Percentiles rank a stretch among this genome's conserved stretches.
Evolutionary conservation across 2,329 filamentous ascomycete genomes (phyloP).

Genomic region (Graphilbum sp.): DNA sequence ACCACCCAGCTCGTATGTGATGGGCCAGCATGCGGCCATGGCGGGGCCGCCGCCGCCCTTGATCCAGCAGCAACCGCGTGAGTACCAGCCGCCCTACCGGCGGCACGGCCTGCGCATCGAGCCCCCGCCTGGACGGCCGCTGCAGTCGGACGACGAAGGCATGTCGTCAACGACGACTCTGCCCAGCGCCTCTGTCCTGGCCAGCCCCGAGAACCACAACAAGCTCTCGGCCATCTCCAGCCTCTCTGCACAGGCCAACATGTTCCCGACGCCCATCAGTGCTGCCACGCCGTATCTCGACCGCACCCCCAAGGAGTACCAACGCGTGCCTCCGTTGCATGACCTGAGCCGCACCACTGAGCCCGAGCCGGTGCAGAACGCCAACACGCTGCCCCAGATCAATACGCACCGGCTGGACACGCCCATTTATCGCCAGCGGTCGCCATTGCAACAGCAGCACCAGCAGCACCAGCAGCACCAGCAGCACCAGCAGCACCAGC

Average conservation of each 20-base stretch:
- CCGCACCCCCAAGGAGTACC: conserved; percentile 36
- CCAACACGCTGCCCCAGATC: conserved; percentile 37
- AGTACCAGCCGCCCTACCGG: conserved; percentile 42
- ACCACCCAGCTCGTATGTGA: conserved; percentile 44
- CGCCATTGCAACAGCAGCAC: neutral
- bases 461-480: conserved; percentile 1
- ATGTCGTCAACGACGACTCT: conserved; percentile 38
- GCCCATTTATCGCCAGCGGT: conserved; percentile 32
- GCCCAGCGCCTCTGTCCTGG: conserved; percentile 38
- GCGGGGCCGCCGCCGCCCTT: conserved; percentile 11
- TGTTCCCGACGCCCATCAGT: conserved; percentile 47
- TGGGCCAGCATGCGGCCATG: conserved; percentile 26
- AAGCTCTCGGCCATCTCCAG: conserved; percentile 41
- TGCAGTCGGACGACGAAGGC: conserved; percentile 40
- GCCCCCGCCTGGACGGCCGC: conserved; percentile 40
- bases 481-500: neutral
- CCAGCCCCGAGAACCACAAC: conserved; percentile 35
- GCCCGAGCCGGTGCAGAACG: conserved; percentile 34
- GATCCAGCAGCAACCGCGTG: conserved; percentile 31
- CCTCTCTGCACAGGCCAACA: conserved; percentile 32
- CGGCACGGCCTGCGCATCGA: conserved; percentile 46
- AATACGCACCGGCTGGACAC: conserved; percentile 29
- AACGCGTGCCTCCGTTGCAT: conserved; percentile 43
- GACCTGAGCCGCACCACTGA: conserved; percentile 37
- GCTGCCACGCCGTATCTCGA: conserved; percentile 32